phyloP scores from a whole-genome alignment of 768 basidiomycete genomes.

The Lenzites betulinus region DNA sequence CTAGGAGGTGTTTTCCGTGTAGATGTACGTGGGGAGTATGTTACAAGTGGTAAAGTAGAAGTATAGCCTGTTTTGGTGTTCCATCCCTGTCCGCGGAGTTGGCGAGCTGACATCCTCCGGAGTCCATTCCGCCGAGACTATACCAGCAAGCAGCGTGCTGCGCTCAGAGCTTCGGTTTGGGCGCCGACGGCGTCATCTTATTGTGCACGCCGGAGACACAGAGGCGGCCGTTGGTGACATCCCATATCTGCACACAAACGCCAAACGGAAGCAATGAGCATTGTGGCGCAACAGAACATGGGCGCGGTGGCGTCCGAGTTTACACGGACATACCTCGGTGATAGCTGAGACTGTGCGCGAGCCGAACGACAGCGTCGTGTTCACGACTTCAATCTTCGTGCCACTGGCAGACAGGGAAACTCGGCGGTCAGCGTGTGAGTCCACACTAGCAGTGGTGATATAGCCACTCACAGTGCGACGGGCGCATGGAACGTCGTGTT shows the following conservation, averaged over 20 bases:
- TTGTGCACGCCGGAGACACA: conserved; percentile 21
- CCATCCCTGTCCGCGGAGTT: neutral
- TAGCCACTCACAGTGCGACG: conserved; percentile 8
- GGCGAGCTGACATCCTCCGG: neutral
- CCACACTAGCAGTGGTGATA: too few species aligned
- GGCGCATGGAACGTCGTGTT: conserved; percentile 24
- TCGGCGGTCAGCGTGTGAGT: neutral
- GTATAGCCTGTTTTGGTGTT: neutral
- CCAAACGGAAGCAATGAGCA: neutral
- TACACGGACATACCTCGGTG: conserved; percentile 16
- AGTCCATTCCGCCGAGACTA: neutral
- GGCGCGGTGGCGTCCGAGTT: too few species aligned
- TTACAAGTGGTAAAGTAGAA: neutral
- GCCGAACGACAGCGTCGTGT: conserved; percentile 17
- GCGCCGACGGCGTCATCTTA: conserved; percentile 23
- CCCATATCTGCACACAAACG: conserved; percentile 20
- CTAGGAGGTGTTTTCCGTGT: neutral
- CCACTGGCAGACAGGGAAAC: conserved; percentile 5
- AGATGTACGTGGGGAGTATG: neutral
- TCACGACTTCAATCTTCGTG: conserved; percentile 20
- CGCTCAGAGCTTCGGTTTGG: neutral
- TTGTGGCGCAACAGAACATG: neutral
- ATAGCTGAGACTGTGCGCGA: conserved; percentile 17
- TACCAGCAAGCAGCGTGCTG: too few species aligned
- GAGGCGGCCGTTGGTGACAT: conserved; percentile 19